Evolutionary conservation across 2,329 filamentous ascomycete genomes (phyloP), one percentile per base, ranked within the genome.

Genomic region (Catunica adiposa): DNA sequence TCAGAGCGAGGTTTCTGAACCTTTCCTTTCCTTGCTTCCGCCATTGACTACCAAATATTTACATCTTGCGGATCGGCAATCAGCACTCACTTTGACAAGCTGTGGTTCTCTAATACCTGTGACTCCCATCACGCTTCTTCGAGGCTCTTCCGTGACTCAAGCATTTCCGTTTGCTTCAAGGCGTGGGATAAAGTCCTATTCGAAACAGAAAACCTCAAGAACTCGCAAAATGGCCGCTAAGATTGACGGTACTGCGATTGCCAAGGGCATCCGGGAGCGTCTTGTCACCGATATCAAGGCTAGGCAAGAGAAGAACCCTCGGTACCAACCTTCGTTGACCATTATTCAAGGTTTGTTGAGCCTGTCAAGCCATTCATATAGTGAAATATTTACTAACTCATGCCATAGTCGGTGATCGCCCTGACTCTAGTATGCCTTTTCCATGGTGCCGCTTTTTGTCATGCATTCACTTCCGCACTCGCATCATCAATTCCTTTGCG

Each of bases 231-330:
- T 96, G 89, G 80, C 81, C 63, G 90, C 88, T 62, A 95, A 89
- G 75, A 92, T 98, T 65, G 92, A 98, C 73, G 92, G 92, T 74
- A 95, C 84, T 56, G 88, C 87, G 67, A 89, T 97, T 73, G 92
- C 92, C 63, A 94, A 90, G 74, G 78, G 75, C 67, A 95, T 97
- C 67, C 84, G 92, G 60, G 86, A 89, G 73, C 77, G 78, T 60
- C 77, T 98, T 64, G 83, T 83, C 64, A 73, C 73, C 50, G 83
- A 96, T 70, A 94, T 98, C 69, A 77, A 80, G 62, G 75, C 86
- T 67, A 84, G 82, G 67, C 90, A 96, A 70, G 77, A 80, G 70
- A 70, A 75, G 59, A 96, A 96, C 68, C 85, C 90, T 42, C 79
- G 89, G 63, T 98, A 89, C 75, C 82, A 83, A 71, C 92, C 92